A percentile compares a stretch with the other conserved stretches of the same genome.
phyloP scores from a whole-genome alignment of 306 rosid species.

The Neltuma alba region DNA sequence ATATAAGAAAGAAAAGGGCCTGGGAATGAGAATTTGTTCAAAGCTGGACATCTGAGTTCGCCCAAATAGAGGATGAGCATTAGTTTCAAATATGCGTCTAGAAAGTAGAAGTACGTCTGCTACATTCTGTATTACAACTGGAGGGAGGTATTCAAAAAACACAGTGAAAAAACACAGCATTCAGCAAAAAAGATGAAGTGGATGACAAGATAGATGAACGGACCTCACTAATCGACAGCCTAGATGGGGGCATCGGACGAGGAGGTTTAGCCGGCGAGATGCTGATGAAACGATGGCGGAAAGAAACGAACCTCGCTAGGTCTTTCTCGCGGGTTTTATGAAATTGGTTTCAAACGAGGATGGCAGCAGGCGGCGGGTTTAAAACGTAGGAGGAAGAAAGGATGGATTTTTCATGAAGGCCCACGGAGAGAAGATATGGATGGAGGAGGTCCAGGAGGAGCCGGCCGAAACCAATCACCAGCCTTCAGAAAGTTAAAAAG shows the following conservation, averaged over 20 bases:
- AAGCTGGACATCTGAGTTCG: constrained; percentile 36
- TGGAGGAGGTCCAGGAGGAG: not conserved
- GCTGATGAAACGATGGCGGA: not conserved
- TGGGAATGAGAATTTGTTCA: constrained; percentile 19
- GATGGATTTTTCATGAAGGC: too few species aligned
- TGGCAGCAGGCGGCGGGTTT: too few species aligned
- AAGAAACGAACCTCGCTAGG: not conserved
- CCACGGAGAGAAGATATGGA: not conserved
- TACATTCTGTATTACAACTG: not conserved
- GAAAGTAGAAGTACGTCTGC: not conserved
- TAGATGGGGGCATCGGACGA: not conserved
- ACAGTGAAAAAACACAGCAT: not conserved
- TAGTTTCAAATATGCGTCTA: not conserved
- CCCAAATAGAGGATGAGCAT: constrained; percentile 34
- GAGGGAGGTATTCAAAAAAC: not conserved
- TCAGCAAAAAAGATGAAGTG: not conserved
- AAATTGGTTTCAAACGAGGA: not conserved
- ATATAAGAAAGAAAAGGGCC: constrained; percentile 26
- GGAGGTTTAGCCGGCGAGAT: not conserved
- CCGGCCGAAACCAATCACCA: not conserved
- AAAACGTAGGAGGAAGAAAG: not conserved
- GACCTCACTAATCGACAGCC: not conserved
- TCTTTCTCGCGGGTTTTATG: not conserved
- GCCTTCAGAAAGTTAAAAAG: too few species aligned
- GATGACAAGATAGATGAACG: not conserved